phyloP scores from a whole-genome alignment of 208 protist species.

The Trypanosoma caninum region DNA sequence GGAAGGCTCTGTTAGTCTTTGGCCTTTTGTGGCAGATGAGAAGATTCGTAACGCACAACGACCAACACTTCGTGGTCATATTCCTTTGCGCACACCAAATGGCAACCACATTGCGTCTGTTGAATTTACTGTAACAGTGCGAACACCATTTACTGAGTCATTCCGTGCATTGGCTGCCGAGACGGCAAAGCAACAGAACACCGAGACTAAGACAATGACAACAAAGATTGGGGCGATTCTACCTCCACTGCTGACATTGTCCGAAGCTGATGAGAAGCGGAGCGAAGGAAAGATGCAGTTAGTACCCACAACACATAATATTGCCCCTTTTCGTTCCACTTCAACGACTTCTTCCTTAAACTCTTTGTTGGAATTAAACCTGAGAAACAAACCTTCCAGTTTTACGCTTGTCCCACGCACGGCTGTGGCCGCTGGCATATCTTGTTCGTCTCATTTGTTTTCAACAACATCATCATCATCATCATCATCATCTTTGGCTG shows the following conservation, averaged over 20 bases:
- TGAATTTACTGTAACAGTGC: slow-evolving; percentile 77
- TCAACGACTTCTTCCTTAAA: slow-evolving; percentile 26
- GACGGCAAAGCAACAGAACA: neutral
- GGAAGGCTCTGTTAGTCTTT: slow-evolving; percentile 65
- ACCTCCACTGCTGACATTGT: neutral
- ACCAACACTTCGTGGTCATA: slow-evolving; percentile 71
- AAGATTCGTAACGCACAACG: slow-evolving; percentile 33
- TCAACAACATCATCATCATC: neutral
- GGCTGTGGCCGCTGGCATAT: slow-evolving; percentile 16
- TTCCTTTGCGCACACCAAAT: slow-evolving; percentile 43
- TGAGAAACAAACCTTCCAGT: neutral
- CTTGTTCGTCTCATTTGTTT: too few species aligned
- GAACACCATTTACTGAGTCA: slow-evolving; percentile 55
- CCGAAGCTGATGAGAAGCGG: neutral
- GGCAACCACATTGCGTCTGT: slow-evolving; percentile 79
- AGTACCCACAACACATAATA: slow-evolving; percentile 7
- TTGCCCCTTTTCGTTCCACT: neutral
- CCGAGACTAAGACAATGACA: neutral
- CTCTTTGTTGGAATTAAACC: slow-evolving; percentile 12
- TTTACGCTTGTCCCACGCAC: slow-evolving; percentile 29
- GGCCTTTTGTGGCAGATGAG: slow-evolving; percentile 50
- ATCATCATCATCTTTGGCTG: neutral
- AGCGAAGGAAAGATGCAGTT: slow-evolving; percentile 18
- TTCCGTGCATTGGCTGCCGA: slow-evolving; percentile 59
- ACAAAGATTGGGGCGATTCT: neutral